Evolutionary conservation across 2,329 filamentous ascomycete species (phyloP).

Genomic region (Monosporascus sp.): DNA sequence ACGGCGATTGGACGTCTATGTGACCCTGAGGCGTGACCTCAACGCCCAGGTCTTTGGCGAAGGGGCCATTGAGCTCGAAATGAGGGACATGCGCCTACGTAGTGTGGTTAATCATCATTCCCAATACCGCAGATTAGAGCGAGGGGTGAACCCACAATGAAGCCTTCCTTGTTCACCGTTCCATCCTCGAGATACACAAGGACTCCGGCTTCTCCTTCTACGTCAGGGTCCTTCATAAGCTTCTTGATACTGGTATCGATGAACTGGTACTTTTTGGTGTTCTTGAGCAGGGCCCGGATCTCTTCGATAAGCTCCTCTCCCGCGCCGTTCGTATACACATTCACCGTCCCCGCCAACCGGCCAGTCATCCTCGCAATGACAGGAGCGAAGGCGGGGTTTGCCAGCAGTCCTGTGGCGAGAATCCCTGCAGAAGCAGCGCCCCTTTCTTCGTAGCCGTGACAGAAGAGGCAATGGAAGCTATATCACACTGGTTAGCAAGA

Average conservation of each 20-base stretch:
- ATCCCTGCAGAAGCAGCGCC: conserved; percentile 41
- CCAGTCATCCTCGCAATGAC: conserved; percentile 39
- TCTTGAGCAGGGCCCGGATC: conserved; percentile 21
- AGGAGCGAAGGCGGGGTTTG: conserved; percentile 25
- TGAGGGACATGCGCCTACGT: conserved; percentile 29
- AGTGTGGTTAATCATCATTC: background rate
- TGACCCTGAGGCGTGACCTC: conserved; percentile 37
- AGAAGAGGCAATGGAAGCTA: conserved; percentile 55
- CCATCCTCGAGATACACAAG: conserved; percentile 30
- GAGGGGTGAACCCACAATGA: conserved; percentile 25
- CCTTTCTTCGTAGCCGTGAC: conserved; percentile 54
- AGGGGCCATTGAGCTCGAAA: conserved; percentile 33
- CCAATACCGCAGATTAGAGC: background rate
- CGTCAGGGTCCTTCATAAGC: conserved; percentile 11
- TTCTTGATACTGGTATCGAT: conserved; percentile 27
- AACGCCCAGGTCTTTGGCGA: conserved; percentile 39
- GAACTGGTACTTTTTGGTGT: conserved; percentile 29
- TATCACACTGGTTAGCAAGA: background rate
- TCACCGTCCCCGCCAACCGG: conserved; percentile 38
- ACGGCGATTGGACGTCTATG: conserved; percentile 37
- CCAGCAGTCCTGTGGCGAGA: conserved; percentile 35
- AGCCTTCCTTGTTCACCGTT: conserved; percentile 30
- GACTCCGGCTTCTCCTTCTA: conserved; percentile 16
- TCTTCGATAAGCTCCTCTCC: conserved; percentile 22
- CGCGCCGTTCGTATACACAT: conserved; percentile 47